phyloP scores from a whole-genome alignment of 768 basidiomycete genomes.

The Lentinus brumalis region DNA sequence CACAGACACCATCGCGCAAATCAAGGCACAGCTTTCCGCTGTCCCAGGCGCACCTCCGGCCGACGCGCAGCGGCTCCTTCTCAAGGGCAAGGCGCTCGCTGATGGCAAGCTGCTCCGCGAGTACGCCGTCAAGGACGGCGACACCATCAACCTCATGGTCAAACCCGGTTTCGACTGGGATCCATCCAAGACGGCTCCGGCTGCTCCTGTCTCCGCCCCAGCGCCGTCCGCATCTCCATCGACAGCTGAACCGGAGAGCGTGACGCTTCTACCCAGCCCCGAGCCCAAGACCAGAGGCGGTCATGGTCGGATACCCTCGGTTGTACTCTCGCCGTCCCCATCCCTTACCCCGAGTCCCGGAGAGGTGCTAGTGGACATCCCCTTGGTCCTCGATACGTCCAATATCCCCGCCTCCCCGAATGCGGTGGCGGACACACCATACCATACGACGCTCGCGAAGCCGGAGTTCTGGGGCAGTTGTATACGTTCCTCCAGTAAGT shows the following conservation, averaged over 20 bases:
- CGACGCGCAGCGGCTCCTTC: slow-evolving; percentile 80
- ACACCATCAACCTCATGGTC: slow-evolving; percentile 84
- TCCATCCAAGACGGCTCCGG: slow-evolving; percentile 40
- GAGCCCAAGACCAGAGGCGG: slow-evolving; percentile 36
- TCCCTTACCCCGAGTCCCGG: slow-evolving; percentile 46
- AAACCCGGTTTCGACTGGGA: slow-evolving; percentile 77
- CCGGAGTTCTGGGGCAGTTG: slow-evolving; percentile 82
- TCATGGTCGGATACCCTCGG: slow-evolving; percentile 73
- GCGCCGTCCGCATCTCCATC: slow-evolving; percentile 24
- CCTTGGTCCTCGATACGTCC: slow-evolving; percentile 66
- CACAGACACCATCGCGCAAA: slow-evolving; percentile 79
- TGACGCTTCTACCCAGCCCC: slow-evolving; percentile 22
- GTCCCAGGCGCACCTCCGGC: slow-evolving; percentile 72
- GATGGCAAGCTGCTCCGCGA: slow-evolving; percentile 90
- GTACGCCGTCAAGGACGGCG: slow-evolving; percentile 80
- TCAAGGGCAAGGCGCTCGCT: slow-evolving; percentile 93
- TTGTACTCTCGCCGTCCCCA: slow-evolving; percentile 78
- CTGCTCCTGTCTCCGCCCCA: not conserved
- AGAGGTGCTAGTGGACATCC: slow-evolving; percentile 59
- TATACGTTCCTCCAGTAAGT: slow-evolving; percentile 64
- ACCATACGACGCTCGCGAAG: slow-evolving; percentile 68
- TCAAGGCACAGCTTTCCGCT: slow-evolving; percentile 76
- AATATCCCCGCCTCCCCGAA: slow-evolving; percentile 41
- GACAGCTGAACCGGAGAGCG: slow-evolving; percentile 8
- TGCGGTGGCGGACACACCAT: slow-evolving; percentile 43